These are phyloP conservation scores for Polychytrium aggregatum DNA, from an alignment of 192 early-diverging fungal species.

Conservation along the genomic window DNA sequence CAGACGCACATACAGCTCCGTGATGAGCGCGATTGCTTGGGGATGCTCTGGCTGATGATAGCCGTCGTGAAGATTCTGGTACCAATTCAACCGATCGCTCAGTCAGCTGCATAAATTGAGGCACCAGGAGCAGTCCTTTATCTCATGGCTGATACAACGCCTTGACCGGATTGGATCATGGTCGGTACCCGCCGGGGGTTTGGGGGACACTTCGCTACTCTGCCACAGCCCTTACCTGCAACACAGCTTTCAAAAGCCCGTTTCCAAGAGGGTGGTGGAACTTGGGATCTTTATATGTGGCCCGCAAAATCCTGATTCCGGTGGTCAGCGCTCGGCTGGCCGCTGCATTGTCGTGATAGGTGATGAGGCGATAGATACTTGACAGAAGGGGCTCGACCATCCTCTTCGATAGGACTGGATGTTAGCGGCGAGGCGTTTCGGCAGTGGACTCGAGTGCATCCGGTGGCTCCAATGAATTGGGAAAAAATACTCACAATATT, in stretches of 20 bases:
- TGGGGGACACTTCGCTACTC: no score
- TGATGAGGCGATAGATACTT: conserved; percentile 7
- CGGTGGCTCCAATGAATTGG: no score
- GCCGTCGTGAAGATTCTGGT: conserved; percentile 19
- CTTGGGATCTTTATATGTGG: not conserved
- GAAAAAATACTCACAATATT: not conserved
- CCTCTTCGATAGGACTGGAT: not conserved
- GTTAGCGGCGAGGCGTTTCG: not conserved
- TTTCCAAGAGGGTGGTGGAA: conserved; percentile 10
- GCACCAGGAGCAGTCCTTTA: conserved; percentile 3
- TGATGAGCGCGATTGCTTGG: conserved; percentile 14
- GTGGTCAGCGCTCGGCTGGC: not conserved
- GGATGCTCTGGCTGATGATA: conserved; percentile 22
- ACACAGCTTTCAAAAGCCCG: conserved; percentile 7
- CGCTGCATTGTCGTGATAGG: conserved; percentile 7
- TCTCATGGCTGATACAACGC: not conserved
- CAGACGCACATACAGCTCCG: conserved; percentile 16
- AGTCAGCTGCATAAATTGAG: not conserved
- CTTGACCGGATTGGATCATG: not conserved
- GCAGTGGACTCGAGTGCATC: no score
- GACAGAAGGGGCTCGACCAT: conserved; percentile 4
- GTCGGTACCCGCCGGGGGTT: not conserved
- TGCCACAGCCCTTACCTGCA: conserved; percentile 9
- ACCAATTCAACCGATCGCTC: not conserved
- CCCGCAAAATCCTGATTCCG: conserved; percentile 5